Conservation (phyloP, 2,329 filamentous ascomycete genomes). For the Allantophomopsis lycopodina region DNA sequence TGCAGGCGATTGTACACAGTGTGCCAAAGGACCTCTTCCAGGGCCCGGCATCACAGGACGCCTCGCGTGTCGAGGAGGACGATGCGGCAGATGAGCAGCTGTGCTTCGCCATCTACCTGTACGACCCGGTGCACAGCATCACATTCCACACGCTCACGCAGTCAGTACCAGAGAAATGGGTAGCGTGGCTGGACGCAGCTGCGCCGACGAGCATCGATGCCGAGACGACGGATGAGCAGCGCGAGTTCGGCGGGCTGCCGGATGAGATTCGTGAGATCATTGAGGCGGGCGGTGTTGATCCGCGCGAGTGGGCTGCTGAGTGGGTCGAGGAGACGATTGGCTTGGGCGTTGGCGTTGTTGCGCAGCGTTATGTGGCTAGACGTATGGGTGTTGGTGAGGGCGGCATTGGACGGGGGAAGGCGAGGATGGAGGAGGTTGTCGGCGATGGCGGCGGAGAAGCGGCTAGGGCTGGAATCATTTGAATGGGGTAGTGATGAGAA, state of each 20-base stretch:
- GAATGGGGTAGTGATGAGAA: not conserved
- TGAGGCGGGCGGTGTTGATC: constrained; percentile 63
- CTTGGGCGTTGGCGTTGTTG: constrained; percentile 70
- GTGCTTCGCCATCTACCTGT: constrained; percentile 64
- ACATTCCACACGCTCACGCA: constrained; percentile 77
- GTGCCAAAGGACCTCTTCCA: constrained; percentile 56
- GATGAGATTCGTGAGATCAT: constrained; percentile 83
- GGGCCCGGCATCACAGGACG: constrained; percentile 36
- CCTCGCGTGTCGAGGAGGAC: constrained; percentile 34
- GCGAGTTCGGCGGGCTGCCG: constrained; percentile 37
- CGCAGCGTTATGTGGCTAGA: constrained; percentile 87
- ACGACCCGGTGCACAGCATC: constrained; percentile 86
- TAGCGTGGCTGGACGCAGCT: constrained; percentile 77
- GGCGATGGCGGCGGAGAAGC: constrained; percentile 44
- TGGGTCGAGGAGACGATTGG: constrained; percentile 86
- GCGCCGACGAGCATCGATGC: constrained; percentile 37
- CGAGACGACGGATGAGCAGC: constrained; percentile 12
- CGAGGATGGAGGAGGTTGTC: constrained; percentile 39
- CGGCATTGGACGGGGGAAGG: constrained; percentile 46
- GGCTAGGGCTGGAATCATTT: constrained; percentile 36
- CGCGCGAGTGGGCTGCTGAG: constrained; percentile 91
- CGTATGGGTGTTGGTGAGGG: constrained; percentile 94
- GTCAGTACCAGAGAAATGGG: constrained; percentile 71
- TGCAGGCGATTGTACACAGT: constrained; percentile 69
- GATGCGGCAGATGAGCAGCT: constrained; percentile 45